phyloP scores from a whole-genome alignment of 140 eudicot genomes.

The Stevia rebaudiana region DNA sequence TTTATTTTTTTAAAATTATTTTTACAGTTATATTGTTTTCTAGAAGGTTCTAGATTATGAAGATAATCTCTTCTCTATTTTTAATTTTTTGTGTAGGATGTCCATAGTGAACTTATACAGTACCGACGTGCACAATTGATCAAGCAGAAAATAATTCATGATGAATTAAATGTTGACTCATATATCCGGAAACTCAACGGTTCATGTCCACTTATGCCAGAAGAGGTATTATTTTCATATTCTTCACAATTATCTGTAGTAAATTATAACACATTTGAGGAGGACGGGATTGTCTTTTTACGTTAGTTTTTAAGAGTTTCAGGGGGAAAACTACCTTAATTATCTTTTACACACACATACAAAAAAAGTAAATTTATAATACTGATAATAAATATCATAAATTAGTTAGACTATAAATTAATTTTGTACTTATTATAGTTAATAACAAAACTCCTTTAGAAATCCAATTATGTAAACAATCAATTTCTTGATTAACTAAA shows the following conservation, averaged over 20 bases:
- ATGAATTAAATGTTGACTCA: constrained; percentile 71
- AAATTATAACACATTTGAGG: too few relatives aligned
- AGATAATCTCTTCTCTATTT: background rate
- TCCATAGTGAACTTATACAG: constrained; percentile 88
- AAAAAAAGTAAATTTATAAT: too few relatives aligned
- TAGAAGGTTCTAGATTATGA: background rate
- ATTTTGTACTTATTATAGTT: too few relatives aligned
- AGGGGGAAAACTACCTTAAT: too few relatives aligned
- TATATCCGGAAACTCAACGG: constrained; percentile 55
- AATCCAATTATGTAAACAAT: too few relatives aligned
- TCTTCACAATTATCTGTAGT: background rate
- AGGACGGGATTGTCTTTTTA: too few relatives aligned
- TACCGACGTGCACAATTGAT: constrained; percentile 80
- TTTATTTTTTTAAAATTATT: background rate
- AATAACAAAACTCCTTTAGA: too few relatives aligned
- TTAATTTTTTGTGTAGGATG: constrained; percentile 55
- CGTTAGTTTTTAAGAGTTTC: too few relatives aligned
- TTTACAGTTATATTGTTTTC: constrained; percentile 4
- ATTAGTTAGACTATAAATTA: too few relatives aligned
- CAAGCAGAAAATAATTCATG: constrained; percentile 60
- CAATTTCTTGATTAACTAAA: too few relatives aligned
- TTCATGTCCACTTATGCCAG: constrained; percentile 95
- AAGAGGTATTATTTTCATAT: constrained; percentile 63
- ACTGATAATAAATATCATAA: too few relatives aligned
- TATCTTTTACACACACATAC: too few relatives aligned